Percentiles rank a stretch among this genome's conserved stretches.
These are phyloP conservation scores for Paraphoma chrysanthemicola DNA, from an alignment of 2,329 filamentous ascomycete species.

Conservation along the genomic window DNA sequence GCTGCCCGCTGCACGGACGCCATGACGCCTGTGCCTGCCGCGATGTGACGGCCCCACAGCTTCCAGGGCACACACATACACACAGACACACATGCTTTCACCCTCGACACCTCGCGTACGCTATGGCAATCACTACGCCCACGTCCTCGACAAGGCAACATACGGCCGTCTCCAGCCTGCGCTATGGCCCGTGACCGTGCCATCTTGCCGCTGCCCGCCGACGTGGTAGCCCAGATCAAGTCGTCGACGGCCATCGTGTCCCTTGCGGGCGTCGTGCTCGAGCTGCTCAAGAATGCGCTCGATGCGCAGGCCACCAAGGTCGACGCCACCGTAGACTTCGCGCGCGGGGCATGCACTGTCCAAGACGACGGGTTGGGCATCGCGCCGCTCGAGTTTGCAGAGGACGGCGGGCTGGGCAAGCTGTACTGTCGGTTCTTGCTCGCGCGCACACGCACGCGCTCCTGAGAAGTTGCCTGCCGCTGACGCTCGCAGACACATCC, in stretches of 20 bases:
- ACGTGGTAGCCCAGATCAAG: conserved; percentile 79
- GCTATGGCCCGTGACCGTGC: conserved; percentile 19
- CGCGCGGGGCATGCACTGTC: conserved; percentile 76
- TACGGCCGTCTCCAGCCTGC: conserved; percentile 8
- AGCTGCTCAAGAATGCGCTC: conserved; percentile 81
- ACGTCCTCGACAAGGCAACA: neutral
- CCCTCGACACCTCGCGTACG: too few species aligned
- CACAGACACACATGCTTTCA: too few species aligned
- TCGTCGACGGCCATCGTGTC: conserved; percentile 83
- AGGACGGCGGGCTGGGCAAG: conserved; percentile 74
- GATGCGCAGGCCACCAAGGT: conserved; percentile 78
- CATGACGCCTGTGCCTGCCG: too few species aligned
- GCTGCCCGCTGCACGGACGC: too few species aligned
- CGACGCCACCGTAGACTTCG: conserved; percentile 75
- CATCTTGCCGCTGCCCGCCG: conserved; percentile 72
- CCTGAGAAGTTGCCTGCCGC: neutral
- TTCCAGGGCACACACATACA: too few species aligned
- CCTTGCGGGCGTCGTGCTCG: conserved; percentile 73
- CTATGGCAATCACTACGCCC: too few species aligned
- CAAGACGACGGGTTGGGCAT: conserved; percentile 90
- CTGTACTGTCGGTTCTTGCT: conserved; percentile 65
- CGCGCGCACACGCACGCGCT: too few species aligned
- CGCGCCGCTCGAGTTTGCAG: conserved; percentile 72
- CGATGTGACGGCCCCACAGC: too few species aligned
- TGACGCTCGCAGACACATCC: conserved; percentile 72